Percentiles rank a stretch among this genome's conserved stretches.
These are phyloP conservation scores for Calvatia gigantea DNA, from an alignment of 768 basidiomycete species.

Conservation along the genomic window DNA sequence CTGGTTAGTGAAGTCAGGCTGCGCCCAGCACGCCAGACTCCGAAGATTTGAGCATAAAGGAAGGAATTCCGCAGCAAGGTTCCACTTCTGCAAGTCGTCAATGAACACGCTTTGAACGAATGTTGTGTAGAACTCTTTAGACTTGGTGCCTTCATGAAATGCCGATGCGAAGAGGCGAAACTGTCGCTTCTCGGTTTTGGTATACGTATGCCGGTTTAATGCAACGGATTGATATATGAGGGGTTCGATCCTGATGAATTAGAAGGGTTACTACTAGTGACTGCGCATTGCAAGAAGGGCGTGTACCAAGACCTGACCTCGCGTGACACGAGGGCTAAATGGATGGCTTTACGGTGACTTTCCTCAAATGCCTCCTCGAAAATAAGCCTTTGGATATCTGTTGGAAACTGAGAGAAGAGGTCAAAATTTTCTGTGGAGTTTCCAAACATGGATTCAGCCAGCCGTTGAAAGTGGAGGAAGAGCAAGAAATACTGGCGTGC, in stretches of 20 bases:
- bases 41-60: slow-evolving; percentile 1
- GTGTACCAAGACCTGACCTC: slow-evolving; percentile 7
- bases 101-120: not conserved
- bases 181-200: not conserved
- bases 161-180: not conserved
- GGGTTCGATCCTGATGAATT: slow-evolving; percentile 10
- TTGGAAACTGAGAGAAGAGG: not conserved
- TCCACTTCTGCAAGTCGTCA: not conserved
- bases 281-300: not conserved
- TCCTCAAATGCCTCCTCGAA: slow-evolving; percentile 11
- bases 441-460: not conserved
- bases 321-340: slow-evolving; percentile 4
- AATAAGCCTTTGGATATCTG: slow-evolving; percentile 1
- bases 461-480: not conserved
- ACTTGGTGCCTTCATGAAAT: not conserved
- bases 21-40: slow-evolving; percentile 5
- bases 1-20: not conserved
- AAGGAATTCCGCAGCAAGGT: not conserved
- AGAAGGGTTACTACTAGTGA: not conserved
- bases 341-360: not conserved
- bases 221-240: slow-evolving; percentile 9
- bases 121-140: slow-evolving; percentile 1
- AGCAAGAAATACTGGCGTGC: not conserved
- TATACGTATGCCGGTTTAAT: not conserved
- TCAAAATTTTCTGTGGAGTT: not conserved